These are phyloP conservation scores for Fusarium sp. DNA, from an alignment of 2,329 filamentous ascomycete genomes.

Conservation along the genomic window DNA sequence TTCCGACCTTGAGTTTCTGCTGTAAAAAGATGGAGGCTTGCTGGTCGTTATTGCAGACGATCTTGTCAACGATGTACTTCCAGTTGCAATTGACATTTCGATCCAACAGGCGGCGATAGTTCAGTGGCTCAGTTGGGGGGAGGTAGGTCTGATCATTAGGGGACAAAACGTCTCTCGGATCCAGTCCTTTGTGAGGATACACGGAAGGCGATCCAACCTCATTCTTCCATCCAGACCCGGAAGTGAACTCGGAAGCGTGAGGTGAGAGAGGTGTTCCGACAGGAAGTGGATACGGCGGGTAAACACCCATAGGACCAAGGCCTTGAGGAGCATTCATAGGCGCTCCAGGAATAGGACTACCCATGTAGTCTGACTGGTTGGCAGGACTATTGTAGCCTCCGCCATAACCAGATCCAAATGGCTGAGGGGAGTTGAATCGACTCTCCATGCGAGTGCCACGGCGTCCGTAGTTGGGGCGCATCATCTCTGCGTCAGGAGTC, in stretches of 20 bases:
- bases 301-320: conserved; percentile 54
- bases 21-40: conserved; percentile 99
- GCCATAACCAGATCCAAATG: conserved; percentile 52
- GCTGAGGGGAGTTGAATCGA: conserved; percentile 54
- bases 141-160: conserved; percentile 81
- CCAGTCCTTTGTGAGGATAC: conserved; percentile 24
- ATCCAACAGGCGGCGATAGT: conserved; percentile 94
- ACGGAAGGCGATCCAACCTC: conserved; percentile 57
- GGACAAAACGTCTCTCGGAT: conserved; percentile 56
- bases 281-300: conserved; percentile 63
- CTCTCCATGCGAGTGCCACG: conserved; percentile 62
- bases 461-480: conserved; percentile 57
- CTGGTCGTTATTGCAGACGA: conserved; percentile 98
- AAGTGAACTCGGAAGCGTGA: conserved; percentile 79
- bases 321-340: conserved; percentile 52
- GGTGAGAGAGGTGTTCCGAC: conserved; percentile 77
- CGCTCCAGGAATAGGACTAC: conserved; percentile 50
- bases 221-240: conserved; percentile 65
- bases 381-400: conserved; percentile 52
- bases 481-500: conserved; percentile 62
- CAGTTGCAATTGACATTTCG: conserved; percentile 98
- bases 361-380: conserved; percentile 53
- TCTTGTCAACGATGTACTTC: conserved; percentile 99
- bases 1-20: conserved; percentile 98
- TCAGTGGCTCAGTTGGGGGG: conserved; percentile 88